phyloP scores from a whole-genome alignment of 257 asterid species.

The Agastache rugosa region DNA sequence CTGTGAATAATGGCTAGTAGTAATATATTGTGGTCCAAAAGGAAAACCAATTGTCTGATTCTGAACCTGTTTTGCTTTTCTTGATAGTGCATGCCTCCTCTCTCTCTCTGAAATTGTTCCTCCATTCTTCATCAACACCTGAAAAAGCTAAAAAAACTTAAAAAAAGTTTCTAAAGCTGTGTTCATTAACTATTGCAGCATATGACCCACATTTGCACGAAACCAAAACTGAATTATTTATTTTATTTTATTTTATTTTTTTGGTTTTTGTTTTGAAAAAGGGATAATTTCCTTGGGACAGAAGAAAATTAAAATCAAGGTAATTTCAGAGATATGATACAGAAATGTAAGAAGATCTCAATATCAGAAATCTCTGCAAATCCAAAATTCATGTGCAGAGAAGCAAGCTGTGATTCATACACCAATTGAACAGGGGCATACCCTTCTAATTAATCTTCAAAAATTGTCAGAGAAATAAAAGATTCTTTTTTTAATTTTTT shows the following conservation, averaged over 20 bases:
- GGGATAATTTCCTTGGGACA: conserved; percentile 25
- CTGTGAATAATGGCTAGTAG: conserved; percentile 36
- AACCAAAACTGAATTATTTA: conserved; percentile 14
- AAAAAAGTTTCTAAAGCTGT: conserved; percentile 56
- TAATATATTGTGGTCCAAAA: conserved; percentile 67
- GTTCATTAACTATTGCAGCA: conserved; percentile 47
- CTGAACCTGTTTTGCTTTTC: conserved; percentile 92
- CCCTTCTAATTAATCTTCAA: conserved; percentile 28
- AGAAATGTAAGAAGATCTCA: conserved; percentile 48
- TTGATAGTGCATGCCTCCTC: conserved; percentile 76
- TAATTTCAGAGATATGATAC: conserved; percentile 38
- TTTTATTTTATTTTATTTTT: too few relatives aligned
- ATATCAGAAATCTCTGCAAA: conserved; percentile 36
- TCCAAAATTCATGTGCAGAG: conserved; percentile 34
- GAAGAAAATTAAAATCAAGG: conserved; percentile 37
- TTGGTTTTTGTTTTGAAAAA: background rate
- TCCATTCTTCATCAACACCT: conserved; percentile 97
- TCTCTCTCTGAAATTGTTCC: conserved; percentile 75
- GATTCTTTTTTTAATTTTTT: conserved; percentile 10
- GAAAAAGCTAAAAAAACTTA: conserved; percentile 53
- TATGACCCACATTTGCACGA: conserved; percentile 56
- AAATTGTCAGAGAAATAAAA: conserved; percentile 29
- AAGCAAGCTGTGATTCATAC: conserved; percentile 32
- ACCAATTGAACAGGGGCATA: conserved; percentile 25
- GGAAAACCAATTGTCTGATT: conserved; percentile 47